Evolutionary conservation across 164 flowering plant species (phyloP), one percentile per base, ranked within the genome.

Genomic region (Nymphaea colorata): DNA sequence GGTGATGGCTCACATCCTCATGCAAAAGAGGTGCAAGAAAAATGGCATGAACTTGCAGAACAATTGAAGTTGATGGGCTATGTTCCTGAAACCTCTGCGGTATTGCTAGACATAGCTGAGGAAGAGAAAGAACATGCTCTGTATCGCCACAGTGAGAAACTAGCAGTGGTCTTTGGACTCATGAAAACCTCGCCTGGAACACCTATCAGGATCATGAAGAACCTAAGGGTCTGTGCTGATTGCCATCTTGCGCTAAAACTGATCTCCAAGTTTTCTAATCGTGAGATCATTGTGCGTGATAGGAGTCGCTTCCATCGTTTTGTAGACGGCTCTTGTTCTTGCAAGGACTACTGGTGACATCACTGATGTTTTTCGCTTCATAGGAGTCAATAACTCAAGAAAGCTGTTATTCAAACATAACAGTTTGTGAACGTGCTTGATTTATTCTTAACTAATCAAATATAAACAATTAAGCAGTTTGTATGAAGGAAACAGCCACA

Each of bases 111-210:
- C 64, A 76, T 82, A 67, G 85, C 81, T 61, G 89, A 82, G 68
- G 68, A 69, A 61, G 78, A 82, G 69, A 85, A 87, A 76, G 82
- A 73, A 51, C 74, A 67, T 41, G 76, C 80, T 75, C 55, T 87
- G 44, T 78, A 72, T 73, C 83, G 82, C n/a, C 92, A 85, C 59
- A 87, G 89, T 41, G 92, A 87, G 80, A 87, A 84, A 66, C 61
- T 85, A 67, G 89, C 92, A 3, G 71, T 83, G 44, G 80, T 72
- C 65, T 87, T 74, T 63, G 88, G 89, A 43, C 76, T 87, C 42
- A 77, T 87, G 53, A 84, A 77, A 67, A 80, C 85, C 0, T 67
- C 72, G 41, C 60, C 81, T 4, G 72, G 84, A 69, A 74, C 75
- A 51, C 78, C 85, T 16, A 79, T 87, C 14, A 76, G 89, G 67